Evolutionary conservation across 768 basidiomycete species (phyloP), one percentile per base, ranked within the genome.

Genomic region (Boletus sp.): DNA sequence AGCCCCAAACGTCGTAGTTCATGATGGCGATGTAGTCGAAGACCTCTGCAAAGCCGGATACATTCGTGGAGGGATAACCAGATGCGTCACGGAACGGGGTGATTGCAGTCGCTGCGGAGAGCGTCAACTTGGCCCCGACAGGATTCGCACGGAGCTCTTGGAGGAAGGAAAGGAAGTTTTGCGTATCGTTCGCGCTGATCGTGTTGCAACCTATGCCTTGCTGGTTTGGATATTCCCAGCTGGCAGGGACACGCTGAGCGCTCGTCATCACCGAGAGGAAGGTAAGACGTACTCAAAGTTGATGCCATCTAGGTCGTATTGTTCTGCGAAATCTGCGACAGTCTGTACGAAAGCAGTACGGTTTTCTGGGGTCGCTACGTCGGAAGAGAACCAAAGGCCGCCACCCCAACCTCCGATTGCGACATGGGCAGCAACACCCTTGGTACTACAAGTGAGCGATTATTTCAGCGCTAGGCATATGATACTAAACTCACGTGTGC

Each of bases 221-320:
- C 9, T 74, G 64, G 54, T 79, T 83, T 2, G 92, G 92, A 65
- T 88, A 93, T 72, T 95, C 92, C 92, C 92, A 94, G 66, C 90
- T 92, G 52, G 40, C 17, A 51, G 58, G 78, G 10, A 15, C 2
- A 17, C 1, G 14, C 5, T 68, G 10, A 68, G 18, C 11, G 2
- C 0, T 44, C 11, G 12, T 24, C 37, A 5, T 18, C 2, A 36
- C 12, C 4, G 9, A 28, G 2, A 32, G 2, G 33, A 41, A 20
- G 12, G 6, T 6, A 18, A 3, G 12, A 37, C 65, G 8, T 46
- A 67, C 64, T 59, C 58, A 30, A 61, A 59, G 15, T 61, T 81
- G 47, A 88, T 69, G 15, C 85, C 84, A 53, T 83, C 83, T 1
- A 86, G 70, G 1, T 73, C 52, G 67, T 86, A 85, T 48, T 80